phyloP scores from a whole-genome alignment of 1,284 basidiomycete species.

The Rhodotorula sp. region DNA sequence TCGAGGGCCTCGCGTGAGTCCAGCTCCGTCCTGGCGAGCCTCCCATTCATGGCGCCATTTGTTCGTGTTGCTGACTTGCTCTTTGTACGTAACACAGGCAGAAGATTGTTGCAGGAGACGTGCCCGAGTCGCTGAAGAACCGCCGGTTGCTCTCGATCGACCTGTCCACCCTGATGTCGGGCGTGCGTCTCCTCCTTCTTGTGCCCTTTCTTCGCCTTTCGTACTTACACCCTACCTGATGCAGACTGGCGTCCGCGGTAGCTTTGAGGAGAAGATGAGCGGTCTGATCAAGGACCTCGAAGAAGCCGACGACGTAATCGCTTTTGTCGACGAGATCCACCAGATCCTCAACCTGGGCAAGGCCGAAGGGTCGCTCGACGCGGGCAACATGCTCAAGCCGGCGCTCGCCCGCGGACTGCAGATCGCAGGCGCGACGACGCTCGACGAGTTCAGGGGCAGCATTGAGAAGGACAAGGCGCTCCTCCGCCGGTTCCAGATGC shows the following conservation, averaged over 20 bases:
- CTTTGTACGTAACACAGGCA: constrained; percentile 49
- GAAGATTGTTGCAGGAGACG: constrained; percentile 83
- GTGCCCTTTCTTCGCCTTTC: not conserved
- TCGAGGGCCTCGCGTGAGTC: constrained; percentile 77
- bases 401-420: constrained; percentile 57
- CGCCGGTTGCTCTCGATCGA: constrained; percentile 66
- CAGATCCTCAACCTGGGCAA: constrained; percentile 80
- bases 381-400: constrained; percentile 87
- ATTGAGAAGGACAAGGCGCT: constrained; percentile 91
- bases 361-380: constrained; percentile 86
- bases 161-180: constrained; percentile 18
- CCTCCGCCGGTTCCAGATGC: constrained; percentile 72
- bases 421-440: constrained; percentile 35
- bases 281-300: constrained; percentile 77
- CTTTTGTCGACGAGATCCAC: constrained; percentile 70
- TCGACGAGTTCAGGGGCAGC: constrained; percentile 83
- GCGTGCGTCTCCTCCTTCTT: constrained; percentile 1
- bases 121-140: constrained; percentile 83
- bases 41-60: too few relatives aligned
- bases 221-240: constrained; percentile 49
- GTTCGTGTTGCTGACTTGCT: not conserved
- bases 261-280: constrained; percentile 92
- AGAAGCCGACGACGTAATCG: constrained; percentile 62
- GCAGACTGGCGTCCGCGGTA: constrained; percentile 76
- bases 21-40: too few relatives aligned